Conservation (phyloP, 441 rosid genomes). For the Mallotus japonicus region DNA sequence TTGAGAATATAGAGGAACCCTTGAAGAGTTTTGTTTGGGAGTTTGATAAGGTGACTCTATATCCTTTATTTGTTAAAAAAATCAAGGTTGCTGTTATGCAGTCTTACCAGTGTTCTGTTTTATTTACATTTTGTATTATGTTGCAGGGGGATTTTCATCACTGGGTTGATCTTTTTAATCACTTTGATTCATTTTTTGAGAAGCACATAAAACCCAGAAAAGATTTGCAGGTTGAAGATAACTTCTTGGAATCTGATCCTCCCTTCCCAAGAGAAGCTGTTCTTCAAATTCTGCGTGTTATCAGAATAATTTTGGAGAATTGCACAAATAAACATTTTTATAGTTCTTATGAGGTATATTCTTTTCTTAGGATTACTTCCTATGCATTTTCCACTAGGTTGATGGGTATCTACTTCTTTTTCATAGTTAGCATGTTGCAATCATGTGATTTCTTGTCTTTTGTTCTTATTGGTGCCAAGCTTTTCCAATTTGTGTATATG, state of each 20-base stretch:
- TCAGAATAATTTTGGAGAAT: slow-evolving; percentile 86
- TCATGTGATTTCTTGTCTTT: not conserved
- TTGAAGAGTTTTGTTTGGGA: slow-evolving; percentile 82
- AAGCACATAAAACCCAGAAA: slow-evolving; percentile 82
- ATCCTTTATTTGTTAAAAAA: slow-evolving; percentile 21
- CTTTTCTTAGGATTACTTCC: slow-evolving; percentile 12
- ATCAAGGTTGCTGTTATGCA: not conserved
- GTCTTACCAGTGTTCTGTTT: slow-evolving; percentile 12
- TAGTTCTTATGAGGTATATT: slow-evolving; percentile 85
- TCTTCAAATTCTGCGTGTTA: slow-evolving; percentile 89
- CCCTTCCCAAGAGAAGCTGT: slow-evolving; percentile 88
- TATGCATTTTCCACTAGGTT: not conserved
- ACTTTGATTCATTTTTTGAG: slow-evolving; percentile 92
- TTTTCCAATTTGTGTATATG: not conserved
- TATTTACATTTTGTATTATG: slow-evolving; percentile 21
- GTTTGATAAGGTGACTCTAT: slow-evolving; percentile 67
- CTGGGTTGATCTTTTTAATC: slow-evolving; percentile 95
- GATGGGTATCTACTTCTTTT: not conserved
- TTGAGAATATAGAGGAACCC: slow-evolving; percentile 77
- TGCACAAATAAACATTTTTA: slow-evolving; percentile 94
- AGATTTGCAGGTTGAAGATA: slow-evolving; percentile 81
- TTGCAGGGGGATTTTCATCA: slow-evolving; percentile 98
- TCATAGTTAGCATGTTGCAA: not conserved
- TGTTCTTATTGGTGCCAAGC: not conserved
- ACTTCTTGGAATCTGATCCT: slow-evolving; percentile 65